Evolutionary conservation across 1,139 yeast species (phyloP).

Genomic region (Kurtzmaniella quercitrusa): DNA sequence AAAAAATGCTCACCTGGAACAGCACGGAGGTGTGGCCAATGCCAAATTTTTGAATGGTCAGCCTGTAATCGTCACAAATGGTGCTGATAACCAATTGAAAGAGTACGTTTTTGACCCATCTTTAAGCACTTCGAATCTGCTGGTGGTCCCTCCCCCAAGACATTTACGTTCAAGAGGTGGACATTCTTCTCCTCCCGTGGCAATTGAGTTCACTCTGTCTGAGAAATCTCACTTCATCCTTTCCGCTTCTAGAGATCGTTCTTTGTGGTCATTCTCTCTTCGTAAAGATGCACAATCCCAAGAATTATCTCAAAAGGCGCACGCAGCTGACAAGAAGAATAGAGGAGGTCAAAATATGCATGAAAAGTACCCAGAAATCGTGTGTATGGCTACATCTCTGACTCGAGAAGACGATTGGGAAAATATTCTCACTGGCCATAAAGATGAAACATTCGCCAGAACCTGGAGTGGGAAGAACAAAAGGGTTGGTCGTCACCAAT

Average conservation of each 20-base stretch:
- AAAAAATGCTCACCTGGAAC: constrained; percentile 68
- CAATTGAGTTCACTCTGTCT: constrained; percentile 73
- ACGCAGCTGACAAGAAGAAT: constrained; percentile 49
- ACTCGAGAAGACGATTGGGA: constrained; percentile 94
- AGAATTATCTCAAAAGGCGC: constrained; percentile 79
- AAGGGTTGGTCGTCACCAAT: constrained; percentile 70
- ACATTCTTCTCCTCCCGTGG: constrained; percentile 86
- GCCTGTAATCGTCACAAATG: constrained; percentile 85
- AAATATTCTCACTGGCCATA: constrained; percentile 87
- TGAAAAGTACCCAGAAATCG: constrained; percentile 75
- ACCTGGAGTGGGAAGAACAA: constrained; percentile 88
- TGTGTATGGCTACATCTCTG: constrained; percentile 67
- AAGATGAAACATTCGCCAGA: constrained; percentile 77
- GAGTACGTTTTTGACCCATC: constrained; percentile 95
- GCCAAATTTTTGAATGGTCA: constrained; percentile 85
- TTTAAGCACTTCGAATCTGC: constrained; percentile 58
- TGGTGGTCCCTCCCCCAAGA: constrained; percentile 85
- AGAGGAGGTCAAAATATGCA: constrained; percentile 54
- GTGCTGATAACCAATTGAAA: constrained; percentile 86
- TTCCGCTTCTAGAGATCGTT: constrained; percentile 82
- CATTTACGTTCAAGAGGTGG: constrained; percentile 94
- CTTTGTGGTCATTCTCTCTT: constrained; percentile 88
- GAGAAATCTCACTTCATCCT: constrained; percentile 77
- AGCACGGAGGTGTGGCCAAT: constrained; percentile 76
- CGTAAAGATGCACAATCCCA: constrained; percentile 97